A percentile compares a stretch with the other conserved stretches of the same genome.
phyloP scores from a whole-genome alignment of 23 red algal species.

The Agarophyton chilense region DNA sequence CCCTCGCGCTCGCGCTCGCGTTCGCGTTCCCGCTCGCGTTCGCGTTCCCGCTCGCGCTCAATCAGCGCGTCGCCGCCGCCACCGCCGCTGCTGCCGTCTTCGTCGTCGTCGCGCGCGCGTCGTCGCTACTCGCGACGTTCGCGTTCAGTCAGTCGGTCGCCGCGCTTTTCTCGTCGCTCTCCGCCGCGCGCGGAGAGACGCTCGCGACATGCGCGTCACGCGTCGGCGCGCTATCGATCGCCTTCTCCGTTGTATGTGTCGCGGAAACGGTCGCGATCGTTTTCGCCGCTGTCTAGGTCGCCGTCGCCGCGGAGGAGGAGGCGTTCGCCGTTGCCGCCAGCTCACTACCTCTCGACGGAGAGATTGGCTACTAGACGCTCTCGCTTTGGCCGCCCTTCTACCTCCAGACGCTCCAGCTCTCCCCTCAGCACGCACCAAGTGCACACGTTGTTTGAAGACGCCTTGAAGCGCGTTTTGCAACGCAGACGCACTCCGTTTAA shows the following conservation, averaged over 20 bases:
- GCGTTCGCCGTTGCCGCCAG: background rate
- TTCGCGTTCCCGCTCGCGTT: background rate
- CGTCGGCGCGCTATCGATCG: background rate
- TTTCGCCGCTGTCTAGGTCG: background rate
- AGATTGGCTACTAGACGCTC: background rate
- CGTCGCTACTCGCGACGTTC: background rate
- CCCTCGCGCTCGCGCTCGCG: background rate
- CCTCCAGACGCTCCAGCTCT: background rate
- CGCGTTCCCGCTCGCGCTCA: background rate
- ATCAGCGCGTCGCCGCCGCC: background rate
- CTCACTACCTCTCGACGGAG: background rate
- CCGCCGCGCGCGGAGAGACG: background rate
- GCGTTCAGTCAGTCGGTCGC: background rate
- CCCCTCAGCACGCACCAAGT: background rate
- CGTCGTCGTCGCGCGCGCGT: background rate
- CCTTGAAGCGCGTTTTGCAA: background rate
- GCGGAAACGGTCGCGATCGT: background rate
- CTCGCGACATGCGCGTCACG: background rate
- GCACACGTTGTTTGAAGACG: background rate
- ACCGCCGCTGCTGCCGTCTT: background rate
- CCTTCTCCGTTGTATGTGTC: background rate
- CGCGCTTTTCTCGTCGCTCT: background rate
- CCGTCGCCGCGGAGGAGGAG: constrained; percentile 4
- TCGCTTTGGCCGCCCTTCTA: background rate
- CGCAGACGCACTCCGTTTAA: constrained; percentile 25